These are phyloP conservation scores for Fusarium heterosporum DNA, from an alignment of 2,329 filamentous ascomycete species.

Conservation along the genomic window DNA sequence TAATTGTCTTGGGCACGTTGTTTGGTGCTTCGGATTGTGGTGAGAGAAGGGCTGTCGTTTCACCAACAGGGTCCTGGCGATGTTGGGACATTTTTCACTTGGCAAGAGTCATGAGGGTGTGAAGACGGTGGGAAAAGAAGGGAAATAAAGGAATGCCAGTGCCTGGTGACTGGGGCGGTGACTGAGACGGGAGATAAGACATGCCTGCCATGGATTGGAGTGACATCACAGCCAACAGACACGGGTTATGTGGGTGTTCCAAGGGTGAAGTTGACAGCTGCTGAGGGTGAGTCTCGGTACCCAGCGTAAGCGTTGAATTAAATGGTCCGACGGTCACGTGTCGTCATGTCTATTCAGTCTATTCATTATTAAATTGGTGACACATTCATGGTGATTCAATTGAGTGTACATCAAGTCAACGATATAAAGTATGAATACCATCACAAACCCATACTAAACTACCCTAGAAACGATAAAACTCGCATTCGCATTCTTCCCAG, in stretches of 20 bases:
- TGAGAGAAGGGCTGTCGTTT: conserved; percentile 7
- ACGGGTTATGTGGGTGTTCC: not conserved
- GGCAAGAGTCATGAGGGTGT: not conserved
- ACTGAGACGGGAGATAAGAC: conserved; percentile 8
- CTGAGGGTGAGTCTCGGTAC: too few species aligned
- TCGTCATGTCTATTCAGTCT: not conserved
- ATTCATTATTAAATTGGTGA: not conserved
- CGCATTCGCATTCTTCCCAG: too few species aligned
- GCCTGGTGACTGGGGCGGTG: not conserved
- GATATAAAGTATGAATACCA: too few species aligned
- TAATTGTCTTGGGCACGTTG: not conserved
- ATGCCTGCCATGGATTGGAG: not conserved
- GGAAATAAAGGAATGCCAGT: not conserved
- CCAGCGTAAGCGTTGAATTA: not conserved
- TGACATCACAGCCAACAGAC: conserved; percentile 9
- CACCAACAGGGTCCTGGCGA: not conserved
- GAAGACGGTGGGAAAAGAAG: not conserved
- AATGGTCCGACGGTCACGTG: not conserved
- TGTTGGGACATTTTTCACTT: not conserved
- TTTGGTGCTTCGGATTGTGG: not conserved
- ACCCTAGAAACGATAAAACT: too few species aligned
- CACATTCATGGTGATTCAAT: too few species aligned
- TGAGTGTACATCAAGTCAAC: too few species aligned
- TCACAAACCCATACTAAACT: too few species aligned
- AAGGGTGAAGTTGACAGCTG: conserved; percentile 5